These are phyloP conservation scores for Kluyveromyces sp. DNA, from an alignment of 1,139 yeast genomes.

Conservation along the genomic window DNA sequence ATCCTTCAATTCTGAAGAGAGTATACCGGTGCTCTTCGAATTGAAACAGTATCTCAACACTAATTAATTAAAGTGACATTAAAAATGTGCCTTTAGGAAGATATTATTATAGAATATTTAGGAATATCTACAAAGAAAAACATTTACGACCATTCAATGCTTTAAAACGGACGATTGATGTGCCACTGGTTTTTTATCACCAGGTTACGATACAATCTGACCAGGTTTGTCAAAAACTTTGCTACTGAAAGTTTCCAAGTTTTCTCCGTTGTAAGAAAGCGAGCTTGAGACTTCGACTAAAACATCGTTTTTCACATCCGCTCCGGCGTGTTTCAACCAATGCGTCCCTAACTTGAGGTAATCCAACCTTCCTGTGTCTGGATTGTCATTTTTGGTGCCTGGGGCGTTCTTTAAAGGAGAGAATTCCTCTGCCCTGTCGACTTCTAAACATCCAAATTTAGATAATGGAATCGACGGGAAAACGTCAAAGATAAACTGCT, in stretches of 20 bases:
- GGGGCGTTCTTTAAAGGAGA: constrained; percentile 91
- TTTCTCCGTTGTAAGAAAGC: constrained; percentile 82
- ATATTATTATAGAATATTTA: not conserved
- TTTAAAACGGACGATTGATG: too few species aligned
- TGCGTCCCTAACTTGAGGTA: constrained; percentile 62
- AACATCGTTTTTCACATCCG: constrained; percentile 41
- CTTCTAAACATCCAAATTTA: constrained; percentile 91
- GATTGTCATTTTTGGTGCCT: constrained; percentile 75
- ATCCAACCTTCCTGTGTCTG: constrained; percentile 69
- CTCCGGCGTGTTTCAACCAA: constrained; percentile 73
- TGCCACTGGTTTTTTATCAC: too few species aligned
- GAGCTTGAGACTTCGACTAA: constrained; percentile 73
- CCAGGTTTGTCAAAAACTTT: constrained; percentile 35
- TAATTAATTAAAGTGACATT: not conserved
- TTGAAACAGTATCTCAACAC: constrained; percentile 14
- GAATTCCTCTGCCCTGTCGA: constrained; percentile 75
- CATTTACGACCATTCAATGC: not conserved
- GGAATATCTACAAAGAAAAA: not conserved
- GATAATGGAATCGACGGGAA: constrained; percentile 68
- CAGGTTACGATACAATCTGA: constrained; percentile 1
- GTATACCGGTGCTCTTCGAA: constrained; percentile 25
- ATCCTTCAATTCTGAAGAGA: constrained; percentile 20
- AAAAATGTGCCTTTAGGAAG: not conserved
- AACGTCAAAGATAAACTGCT: constrained; percentile 95
- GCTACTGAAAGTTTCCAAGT: constrained; percentile 55